Conservation (phyloP, 371 early-diverging fungal species). For the Sporodiniella umbellata region DNA sequence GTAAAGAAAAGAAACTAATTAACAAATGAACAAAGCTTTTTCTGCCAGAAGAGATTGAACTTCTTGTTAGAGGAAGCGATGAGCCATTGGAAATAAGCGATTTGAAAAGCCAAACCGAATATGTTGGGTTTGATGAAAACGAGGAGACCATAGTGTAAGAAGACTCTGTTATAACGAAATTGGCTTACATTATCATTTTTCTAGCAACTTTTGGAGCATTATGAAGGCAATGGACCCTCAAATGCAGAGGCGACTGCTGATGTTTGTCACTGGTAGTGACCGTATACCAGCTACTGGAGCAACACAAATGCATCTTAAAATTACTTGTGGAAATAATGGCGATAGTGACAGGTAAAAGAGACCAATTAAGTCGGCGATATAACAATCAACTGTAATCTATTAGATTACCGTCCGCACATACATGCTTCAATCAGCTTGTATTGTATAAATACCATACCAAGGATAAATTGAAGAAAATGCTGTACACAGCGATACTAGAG, state of each 20-base stretch:
- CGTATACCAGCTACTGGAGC: conserved; percentile 92
- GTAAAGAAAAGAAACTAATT: too few relatives aligned
- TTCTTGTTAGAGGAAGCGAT: conserved; percentile 91
- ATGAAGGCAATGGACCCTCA: conserved; percentile 65
- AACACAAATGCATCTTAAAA: conserved; percentile 72
- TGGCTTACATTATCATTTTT: background rate
- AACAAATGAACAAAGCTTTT: conserved; percentile 70
- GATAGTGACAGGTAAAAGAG: conserved; percentile 30
- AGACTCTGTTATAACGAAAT: too few relatives aligned
- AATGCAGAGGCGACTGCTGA: conserved; percentile 79
- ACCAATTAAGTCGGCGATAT: background rate
- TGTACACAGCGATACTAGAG: conserved; percentile 80
- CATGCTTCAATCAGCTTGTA: conserved; percentile 96
- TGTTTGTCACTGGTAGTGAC: conserved; percentile 97
- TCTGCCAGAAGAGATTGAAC: conserved; percentile 94
- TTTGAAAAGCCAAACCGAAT: conserved; percentile 76
- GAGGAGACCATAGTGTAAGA: conserved; percentile 55
- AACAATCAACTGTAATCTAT: background rate
- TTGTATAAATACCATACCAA: conserved; percentile 76
- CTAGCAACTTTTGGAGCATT: conserved; percentile 88
- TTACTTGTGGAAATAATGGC: conserved; percentile 76
- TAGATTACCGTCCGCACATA: conserved; percentile 90
- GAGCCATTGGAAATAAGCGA: conserved; percentile 79
- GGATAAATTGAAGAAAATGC: conserved; percentile 76
- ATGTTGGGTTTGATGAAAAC: conserved; percentile 64